These are phyloP conservation scores for Suzukiozyma palmioleophila DNA, from an alignment of 1,139 yeast species.

Conservation along the genomic window DNA sequence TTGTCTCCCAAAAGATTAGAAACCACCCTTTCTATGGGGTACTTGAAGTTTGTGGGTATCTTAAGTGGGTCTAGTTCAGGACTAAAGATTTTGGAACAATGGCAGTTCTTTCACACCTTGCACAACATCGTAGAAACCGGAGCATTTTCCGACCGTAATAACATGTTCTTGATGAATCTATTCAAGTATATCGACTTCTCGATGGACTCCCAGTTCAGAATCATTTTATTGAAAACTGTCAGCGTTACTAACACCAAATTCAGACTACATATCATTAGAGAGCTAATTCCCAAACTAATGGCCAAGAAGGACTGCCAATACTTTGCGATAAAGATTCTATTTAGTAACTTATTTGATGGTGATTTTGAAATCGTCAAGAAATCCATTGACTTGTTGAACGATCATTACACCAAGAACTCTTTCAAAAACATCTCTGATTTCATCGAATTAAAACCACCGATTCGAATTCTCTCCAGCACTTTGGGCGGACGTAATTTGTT, in stretches of 20 bases:
- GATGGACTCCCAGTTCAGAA: slow-evolving; percentile 63
- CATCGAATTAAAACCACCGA: slow-evolving; percentile 29
- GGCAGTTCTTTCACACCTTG: slow-evolving; percentile 81
- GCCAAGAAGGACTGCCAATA: slow-evolving; percentile 28
- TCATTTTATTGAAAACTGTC: slow-evolving; percentile 61
- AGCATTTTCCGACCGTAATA: slow-evolving; percentile 27
- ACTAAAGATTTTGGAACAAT: slow-evolving; percentile 61
- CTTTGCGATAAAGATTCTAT: slow-evolving; percentile 47
- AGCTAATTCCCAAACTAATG: slow-evolving; percentile 44
- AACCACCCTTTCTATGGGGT: slow-evolving; percentile 69
- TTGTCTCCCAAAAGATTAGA: slow-evolving; percentile 59
- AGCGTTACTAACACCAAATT: slow-evolving; percentile 51
- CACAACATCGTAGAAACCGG: slow-evolving; percentile 62
- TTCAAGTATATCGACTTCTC: slow-evolving; percentile 60
- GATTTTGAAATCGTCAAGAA: slow-evolving; percentile 51
- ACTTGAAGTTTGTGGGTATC: slow-evolving; percentile 72
- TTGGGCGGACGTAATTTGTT: slow-evolving; percentile 26
- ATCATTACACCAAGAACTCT: slow-evolving; percentile 11
- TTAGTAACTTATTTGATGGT: slow-evolving; percentile 68
- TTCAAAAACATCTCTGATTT: slow-evolving; percentile 20
- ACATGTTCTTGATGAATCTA: slow-evolving; percentile 54
- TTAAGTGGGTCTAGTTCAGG: slow-evolving; percentile 61
- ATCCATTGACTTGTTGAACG: slow-evolving; percentile 45
- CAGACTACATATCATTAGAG: slow-evolving; percentile 52
- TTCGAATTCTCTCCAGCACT: slow-evolving; percentile 20